Evolutionary conservation across 164 flowering plant genomes (phyloP).

Genomic region (Amborella trichopoda): DNA sequence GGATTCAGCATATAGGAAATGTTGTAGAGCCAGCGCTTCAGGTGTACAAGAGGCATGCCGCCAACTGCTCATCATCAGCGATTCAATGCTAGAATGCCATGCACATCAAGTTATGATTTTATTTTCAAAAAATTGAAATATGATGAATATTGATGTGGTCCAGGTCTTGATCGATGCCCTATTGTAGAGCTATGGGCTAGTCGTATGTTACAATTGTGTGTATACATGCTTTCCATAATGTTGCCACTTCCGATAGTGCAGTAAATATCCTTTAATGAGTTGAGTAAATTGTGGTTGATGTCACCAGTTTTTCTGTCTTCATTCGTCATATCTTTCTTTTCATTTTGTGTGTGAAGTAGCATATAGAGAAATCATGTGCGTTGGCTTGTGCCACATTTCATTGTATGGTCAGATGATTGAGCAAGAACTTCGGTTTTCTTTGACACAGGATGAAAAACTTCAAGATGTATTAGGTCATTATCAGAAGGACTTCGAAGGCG

Average conservation of each 20-base stretch:
- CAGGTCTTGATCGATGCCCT: too few relatives aligned
- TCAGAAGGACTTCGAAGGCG: constrained; percentile 75
- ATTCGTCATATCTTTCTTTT: neutral
- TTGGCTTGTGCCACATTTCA: neutral
- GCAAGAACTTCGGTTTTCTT: constrained; percentile 2
- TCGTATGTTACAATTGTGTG: too few relatives aligned
- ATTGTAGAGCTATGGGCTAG: too few relatives aligned
- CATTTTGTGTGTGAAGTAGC: neutral
- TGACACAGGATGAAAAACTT: constrained; percentile 34
- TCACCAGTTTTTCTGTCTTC: neutral
- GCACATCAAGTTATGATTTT: too few relatives aligned
- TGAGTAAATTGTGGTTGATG: neutral
- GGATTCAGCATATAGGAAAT: too few relatives aligned
- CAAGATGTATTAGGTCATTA: constrained; percentile 65
- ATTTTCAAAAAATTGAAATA: too few relatives aligned
- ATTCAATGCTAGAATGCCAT: too few relatives aligned
- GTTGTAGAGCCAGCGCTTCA: too few relatives aligned
- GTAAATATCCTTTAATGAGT: neutral
- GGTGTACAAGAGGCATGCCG: too few relatives aligned
- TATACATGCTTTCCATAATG: too few relatives aligned
- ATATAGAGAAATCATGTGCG: neutral
- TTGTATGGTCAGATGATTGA: neutral
- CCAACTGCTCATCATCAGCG: too few relatives aligned
- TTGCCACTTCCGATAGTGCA: neutral
- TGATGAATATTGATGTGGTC: too few relatives aligned